These are phyloP conservation scores for Aspergillus taichungensis DNA, from an alignment of 495 filamentous ascomycete species.

Conservation along the genomic window DNA sequence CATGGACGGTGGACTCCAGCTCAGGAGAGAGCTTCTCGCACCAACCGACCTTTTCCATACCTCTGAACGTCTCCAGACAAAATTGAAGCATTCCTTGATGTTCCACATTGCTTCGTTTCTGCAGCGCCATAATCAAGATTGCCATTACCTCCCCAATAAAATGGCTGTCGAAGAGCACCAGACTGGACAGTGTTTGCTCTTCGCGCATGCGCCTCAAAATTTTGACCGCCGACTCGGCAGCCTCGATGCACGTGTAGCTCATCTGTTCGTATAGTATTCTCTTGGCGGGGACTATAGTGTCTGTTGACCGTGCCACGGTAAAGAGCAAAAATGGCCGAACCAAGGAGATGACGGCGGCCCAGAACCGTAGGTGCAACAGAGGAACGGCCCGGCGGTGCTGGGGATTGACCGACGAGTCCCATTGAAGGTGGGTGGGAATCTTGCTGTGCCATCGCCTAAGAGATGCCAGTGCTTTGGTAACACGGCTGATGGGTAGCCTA, in stretches of 20 bases:
- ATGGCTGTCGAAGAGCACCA: neutral
- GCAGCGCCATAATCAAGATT: neutral
- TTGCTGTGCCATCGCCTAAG: neutral
- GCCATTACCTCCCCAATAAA: neutral
- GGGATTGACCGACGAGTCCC: neutral
- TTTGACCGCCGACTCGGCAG: neutral
- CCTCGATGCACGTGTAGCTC: neutral
- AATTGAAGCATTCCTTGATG: neutral
- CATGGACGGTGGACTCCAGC: too few species aligned
- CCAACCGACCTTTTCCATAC: neutral
- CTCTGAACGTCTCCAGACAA: neutral
- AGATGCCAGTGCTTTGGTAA: neutral
- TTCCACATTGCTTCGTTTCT: neutral
- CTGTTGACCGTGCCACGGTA: neutral
- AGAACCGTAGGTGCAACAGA: neutral
- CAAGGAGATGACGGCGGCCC: neutral
- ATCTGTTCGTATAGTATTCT: neutral
- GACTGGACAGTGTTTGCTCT: neutral
- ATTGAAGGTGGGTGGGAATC: too few species aligned
- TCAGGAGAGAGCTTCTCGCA: neutral
- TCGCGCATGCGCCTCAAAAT: neutral
- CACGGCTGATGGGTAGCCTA: neutral
- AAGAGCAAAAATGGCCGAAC: neutral
- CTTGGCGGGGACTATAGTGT: neutral
- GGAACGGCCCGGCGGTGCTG: neutral